phyloP scores from a whole-genome alignment of 1,284 basidiomycete genomes.

The Kwoniella shivajii region DNA sequence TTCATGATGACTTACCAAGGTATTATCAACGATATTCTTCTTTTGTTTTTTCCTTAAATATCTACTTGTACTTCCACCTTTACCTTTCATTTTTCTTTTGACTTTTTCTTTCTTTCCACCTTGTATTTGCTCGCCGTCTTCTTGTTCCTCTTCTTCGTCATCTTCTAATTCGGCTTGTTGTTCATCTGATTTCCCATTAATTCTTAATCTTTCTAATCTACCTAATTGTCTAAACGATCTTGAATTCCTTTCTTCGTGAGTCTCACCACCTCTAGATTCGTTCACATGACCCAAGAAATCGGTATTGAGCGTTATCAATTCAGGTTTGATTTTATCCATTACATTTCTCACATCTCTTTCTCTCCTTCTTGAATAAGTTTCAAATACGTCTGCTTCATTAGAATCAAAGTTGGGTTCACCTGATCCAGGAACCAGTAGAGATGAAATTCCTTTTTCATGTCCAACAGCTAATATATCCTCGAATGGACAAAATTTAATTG shows the following conservation, averaged over 20 bases:
- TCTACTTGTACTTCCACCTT: constrained; percentile 76
- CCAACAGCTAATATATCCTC: constrained; percentile 85
- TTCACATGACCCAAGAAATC: constrained; percentile 76
- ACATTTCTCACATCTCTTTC: constrained; percentile 90
- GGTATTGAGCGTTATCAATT: constrained; percentile 89
- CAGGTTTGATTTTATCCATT: constrained; percentile 93
- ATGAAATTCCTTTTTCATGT: constrained; percentile 72
- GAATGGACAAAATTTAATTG: constrained; percentile 77
- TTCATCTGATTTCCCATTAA: constrained; percentile 71
- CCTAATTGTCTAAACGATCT: constrained; percentile 71
- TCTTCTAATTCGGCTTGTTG: constrained; percentile 49
- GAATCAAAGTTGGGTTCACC: constrained; percentile 97
- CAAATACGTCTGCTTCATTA: constrained; percentile 90
- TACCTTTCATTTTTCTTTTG: constrained; percentile 25
- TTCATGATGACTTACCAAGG: constrained; percentile 65
- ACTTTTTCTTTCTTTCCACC: constrained; percentile 17
- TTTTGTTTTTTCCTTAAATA: constrained; percentile 75
- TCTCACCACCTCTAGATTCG: constrained; percentile 60
- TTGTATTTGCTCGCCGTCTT: constrained; percentile 47
- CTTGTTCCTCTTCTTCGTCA: constrained; percentile 45
- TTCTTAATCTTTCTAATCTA: constrained; percentile 70
- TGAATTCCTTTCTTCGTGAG: constrained; percentile 58
- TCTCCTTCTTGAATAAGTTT: constrained; percentile 75
- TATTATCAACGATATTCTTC: constrained; percentile 89
- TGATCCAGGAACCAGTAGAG: constrained; percentile 83